Base-by-base conservation (phyloP, 2,329 filamentous ascomycete genomes). In the Teratosphaeria destructans region DNA sequence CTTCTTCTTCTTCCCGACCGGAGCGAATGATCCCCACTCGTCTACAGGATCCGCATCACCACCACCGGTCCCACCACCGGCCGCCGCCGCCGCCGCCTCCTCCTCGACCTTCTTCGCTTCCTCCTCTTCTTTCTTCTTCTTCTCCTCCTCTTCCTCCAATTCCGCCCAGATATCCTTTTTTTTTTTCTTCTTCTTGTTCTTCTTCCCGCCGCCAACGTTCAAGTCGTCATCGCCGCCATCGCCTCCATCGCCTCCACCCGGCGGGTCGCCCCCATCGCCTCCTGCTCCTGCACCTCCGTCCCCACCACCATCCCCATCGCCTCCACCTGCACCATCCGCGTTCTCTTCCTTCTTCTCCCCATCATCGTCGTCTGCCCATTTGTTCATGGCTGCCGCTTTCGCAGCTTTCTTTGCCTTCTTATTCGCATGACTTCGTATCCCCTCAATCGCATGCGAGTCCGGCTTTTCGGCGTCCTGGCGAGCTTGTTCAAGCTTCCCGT, bases 371-470 rank as follows among this genome's bases (percentile, higher is more conserved):
- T 75, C 73, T n/a, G 65, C 72, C 73, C 74, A 77, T 63, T 76
- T 77, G 58, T 65, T 65, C 47, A 73, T 72, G 59, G 73, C 70
- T 12, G 71, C 67, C 4, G 63, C 56, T 65, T 69, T 71, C 52
- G 74, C 68, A 0, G 76, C 73, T 34, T 76, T 71, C 62, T 79
- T 78, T 35, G 74, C 73, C 39, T 77, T 77, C 72, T 86, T 87
- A 60, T 76, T 74, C 35, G 77, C 79, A 67, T 86, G 79, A 57
- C 77, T 71, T 39, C 72, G 74, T 61, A 78, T 66, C 37, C 76
- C 73, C 78, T 83, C 55, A 78, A 81, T 52, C 29, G 78, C 82
- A 26, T 76, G 75, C 60, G 88, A 82, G 67, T 89, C 85, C 56
- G 89, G 74, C 34, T 76, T 72, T 23, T 62, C 62, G 35, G 66